Conservation (phyloP, 169 alveolate genomes). For the Plasmodium ovale region DNA sequence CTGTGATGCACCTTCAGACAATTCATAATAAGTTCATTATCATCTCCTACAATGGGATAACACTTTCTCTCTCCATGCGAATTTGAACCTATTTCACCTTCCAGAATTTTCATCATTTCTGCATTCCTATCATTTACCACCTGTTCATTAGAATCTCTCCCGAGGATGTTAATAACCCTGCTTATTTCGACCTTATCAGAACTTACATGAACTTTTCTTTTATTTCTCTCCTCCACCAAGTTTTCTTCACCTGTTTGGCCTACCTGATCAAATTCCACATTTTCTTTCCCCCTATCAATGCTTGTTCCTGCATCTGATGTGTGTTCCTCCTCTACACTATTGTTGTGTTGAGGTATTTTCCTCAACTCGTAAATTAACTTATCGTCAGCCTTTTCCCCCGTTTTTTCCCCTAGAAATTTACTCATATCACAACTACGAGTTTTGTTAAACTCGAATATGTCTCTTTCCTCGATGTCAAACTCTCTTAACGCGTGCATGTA, state of each 20-base stretch:
- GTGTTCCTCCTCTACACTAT: slow-evolving; percentile 6
- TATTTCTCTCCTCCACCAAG: neutral
- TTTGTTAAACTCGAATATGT: slow-evolving; percentile 71
- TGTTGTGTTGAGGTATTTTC: slow-evolving; percentile 30
- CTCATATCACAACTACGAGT: slow-evolving; percentile 48
- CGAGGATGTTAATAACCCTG: no score
- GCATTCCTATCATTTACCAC: neutral
- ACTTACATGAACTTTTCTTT: neutral
- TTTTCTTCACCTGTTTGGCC: neutral
- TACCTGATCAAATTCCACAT: neutral
- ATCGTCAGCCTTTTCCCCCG: slow-evolving; percentile 34
- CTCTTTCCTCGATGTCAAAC: slow-evolving; percentile 41
- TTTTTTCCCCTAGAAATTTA: slow-evolving; percentile 4
- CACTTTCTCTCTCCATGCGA: neutral
- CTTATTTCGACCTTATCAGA: neutral
- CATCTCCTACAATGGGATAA: slow-evolving; percentile 14
- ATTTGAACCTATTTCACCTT: neutral
- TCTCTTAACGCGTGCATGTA: slow-evolving; percentile 48
- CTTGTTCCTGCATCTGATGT: slow-evolving; percentile 10
- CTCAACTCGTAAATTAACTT: slow-evolving; percentile 54
- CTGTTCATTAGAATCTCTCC: neutral
- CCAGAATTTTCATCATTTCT: slow-evolving; percentile 1
- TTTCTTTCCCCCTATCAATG: slow-evolving; percentile 3
- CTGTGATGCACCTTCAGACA: slow-evolving; percentile 59
- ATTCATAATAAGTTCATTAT: slow-evolving; percentile 28